A percentile compares a stretch with the other conserved stretches of the same genome.
Conservation (phyloP, 2,329 filamentous ascomycete genomes). For the Phyllosticta paracitricarpa region DNA sequence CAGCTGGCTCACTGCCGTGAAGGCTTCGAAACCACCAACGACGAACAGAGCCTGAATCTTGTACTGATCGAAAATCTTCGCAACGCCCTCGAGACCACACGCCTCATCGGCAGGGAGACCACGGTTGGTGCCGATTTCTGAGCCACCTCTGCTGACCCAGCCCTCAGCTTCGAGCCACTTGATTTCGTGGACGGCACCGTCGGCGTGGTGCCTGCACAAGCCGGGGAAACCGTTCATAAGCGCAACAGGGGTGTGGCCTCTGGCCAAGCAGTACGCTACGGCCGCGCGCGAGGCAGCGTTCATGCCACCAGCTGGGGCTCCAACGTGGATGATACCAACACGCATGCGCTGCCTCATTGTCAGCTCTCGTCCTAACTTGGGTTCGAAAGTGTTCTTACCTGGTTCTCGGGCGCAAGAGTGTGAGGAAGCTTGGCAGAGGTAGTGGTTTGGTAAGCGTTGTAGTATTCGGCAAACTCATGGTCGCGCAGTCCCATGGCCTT, state of each 20-base stretch:
- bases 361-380: not conserved
- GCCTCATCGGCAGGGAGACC: conserved; percentile 74
- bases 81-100: conserved; percentile 57
- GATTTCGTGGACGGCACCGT: conserved; percentile 78
- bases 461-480: conserved; percentile 88
- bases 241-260: conserved; percentile 85
- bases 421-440: conserved; percentile 69
- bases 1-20: conserved; percentile 81
- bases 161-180: conserved; percentile 88
- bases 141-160: conserved; percentile 95
- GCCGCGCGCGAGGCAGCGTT: conserved; percentile 91
- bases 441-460: conserved; percentile 81
- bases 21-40: conserved; percentile 92
- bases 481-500: conserved; percentile 82
- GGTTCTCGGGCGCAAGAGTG: conserved; percentile 56
- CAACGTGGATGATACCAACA: conserved; percentile 93
- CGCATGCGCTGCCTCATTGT: conserved; percentile 57
- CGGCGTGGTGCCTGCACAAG: conserved; percentile 78
- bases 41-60: conserved; percentile 86
- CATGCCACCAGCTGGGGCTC: conserved; percentile 94
- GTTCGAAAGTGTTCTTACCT: conserved; percentile 42
- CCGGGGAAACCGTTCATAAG: conserved; percentile 97
- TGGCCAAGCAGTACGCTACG: conserved; percentile 81
- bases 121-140: conserved; percentile 95
- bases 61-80: conserved; percentile 74